A percentile compares a stretch with the other conserved stretches of the same genome.
Conservation (phyloP, 257 asterid species). For the Solanum gracilifrons region DNA sequence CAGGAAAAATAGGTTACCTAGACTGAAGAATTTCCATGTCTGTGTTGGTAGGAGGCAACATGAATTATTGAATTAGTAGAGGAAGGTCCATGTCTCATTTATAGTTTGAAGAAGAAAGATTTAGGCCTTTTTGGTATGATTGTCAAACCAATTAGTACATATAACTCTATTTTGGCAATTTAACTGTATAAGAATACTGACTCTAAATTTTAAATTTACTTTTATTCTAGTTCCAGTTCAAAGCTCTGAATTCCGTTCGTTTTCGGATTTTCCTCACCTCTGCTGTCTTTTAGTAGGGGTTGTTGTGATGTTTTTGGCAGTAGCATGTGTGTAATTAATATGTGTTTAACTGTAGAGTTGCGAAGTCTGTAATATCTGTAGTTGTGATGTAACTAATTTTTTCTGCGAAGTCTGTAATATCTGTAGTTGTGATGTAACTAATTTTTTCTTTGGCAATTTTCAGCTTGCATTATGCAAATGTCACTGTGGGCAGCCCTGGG, state of each 20-base stretch:
- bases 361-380: not conserved
- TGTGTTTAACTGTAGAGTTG: not conserved
- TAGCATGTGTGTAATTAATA: not conserved
- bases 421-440: not conserved
- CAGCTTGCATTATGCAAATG: slow-evolving; percentile 91
- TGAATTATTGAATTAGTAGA: not conserved
- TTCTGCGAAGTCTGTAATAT: not conserved
- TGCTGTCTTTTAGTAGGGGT: not conserved
- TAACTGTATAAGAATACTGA: not conserved
- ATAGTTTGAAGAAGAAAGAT: not conserved
- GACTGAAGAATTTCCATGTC: not conserved
- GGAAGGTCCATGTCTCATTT: not conserved
- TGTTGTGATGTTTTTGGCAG: not conserved
- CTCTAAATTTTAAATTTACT: not conserved
- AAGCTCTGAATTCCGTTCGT: not conserved
- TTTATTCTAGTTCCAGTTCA: not conserved
- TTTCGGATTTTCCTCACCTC: not conserved
- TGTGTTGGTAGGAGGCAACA: not conserved
- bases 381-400: not conserved
- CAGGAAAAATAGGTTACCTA: not conserved
- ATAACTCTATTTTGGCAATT: not conserved
- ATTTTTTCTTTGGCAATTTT: slow-evolving; percentile 2
- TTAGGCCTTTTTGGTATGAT: not conserved
- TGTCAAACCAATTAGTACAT: not conserved
- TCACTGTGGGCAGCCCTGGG: slow-evolving; percentile 69